Evolutionary conservation across 371 early-diverging fungal genomes (phyloP).

Genomic region (Apophysomyces elegans): DNA sequence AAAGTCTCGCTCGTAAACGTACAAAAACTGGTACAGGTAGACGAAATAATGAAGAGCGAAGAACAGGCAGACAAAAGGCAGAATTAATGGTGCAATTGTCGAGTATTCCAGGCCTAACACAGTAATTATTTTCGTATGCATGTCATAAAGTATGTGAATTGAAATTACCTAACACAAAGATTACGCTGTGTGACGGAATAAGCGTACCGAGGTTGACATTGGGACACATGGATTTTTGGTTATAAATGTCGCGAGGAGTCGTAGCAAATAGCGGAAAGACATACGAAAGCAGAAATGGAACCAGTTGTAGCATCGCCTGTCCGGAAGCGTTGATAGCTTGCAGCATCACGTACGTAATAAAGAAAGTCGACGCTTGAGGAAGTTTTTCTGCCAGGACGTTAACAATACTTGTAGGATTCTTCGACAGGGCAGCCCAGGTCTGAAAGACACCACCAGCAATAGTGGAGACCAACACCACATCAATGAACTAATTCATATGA

Average conservation of each 20-base stretch:
- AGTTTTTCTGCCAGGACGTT: conserved; percentile 57
- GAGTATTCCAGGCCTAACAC: conserved; percentile 75
- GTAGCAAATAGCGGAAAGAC: conserved; percentile 67
- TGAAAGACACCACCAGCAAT: conserved; percentile 68
- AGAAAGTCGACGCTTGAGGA: conserved; percentile 80
- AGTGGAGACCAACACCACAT: conserved; percentile 81
- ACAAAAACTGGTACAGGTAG: conserved; percentile 81
- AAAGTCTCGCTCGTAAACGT: conserved; percentile 67
- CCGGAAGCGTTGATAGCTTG: conserved; percentile 69
- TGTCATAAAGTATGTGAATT: not conserved
- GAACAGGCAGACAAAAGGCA: conserved; percentile 77
- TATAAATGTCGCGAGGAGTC: conserved; percentile 76
- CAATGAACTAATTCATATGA: conserved; percentile 59
- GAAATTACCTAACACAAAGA: conserved; percentile 57
- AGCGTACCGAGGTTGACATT: conserved; percentile 52
- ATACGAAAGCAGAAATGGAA: conserved; percentile 66
- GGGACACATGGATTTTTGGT: conserved; percentile 49
- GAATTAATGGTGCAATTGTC: conserved; percentile 80
- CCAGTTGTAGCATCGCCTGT: conserved; percentile 69
- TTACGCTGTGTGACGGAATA: conserved; percentile 68
- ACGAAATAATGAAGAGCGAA: conserved; percentile 76
- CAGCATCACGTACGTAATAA: conserved; percentile 82
- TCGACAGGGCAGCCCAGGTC: conserved; percentile 41
- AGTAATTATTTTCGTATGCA: not conserved
- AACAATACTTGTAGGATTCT: conserved; percentile 55